Base-by-base conservation (phyloP, 768 basidiomycete species). In the Panaeolus papilionaceus region DNA sequence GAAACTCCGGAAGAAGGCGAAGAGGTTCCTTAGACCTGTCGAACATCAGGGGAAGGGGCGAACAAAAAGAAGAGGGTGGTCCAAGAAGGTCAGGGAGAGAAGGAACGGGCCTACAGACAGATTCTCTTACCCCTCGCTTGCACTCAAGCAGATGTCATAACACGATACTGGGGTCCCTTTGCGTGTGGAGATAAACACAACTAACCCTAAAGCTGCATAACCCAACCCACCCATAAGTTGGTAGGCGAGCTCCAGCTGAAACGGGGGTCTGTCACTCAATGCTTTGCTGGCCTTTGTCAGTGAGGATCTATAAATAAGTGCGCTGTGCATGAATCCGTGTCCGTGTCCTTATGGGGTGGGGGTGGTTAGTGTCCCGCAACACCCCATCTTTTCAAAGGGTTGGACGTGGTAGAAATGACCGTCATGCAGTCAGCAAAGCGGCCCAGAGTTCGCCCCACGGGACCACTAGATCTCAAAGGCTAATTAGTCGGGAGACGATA, bases 401-500 rank as follows among this genome's bases (percentile, higher is more conserved):
- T 26, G 16, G 54, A 28, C 54, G n/a, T 33, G 54, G 54, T 58
- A 37, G 26, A 58, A 58, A 58, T 33, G 26, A n/a, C 28, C 12
- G 54, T 37, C 54, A 58, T 58, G 54, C 28, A 58, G 54, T 51
- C 10, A 26, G 26, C 54, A 58, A 49, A 58, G 54, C 54, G 54
- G 54, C 14, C 54, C 54, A 28, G 54, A 33, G 26, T 58, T 58
- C 6, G 14, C 54, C 54, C 54, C 54, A 58, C 54, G 54, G 54
- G 54, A 58, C 33, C 54, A 58, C 54, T 28, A 58, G 54, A 58
- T 58, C 54, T 37, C 54, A 58, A 58, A 58, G 54, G 54, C 33
- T 58, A 58, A 58, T 28, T 58, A 58, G 54, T 58, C 28, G 54
- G 26, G 54, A 33, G 54, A 16, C 16, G 26, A 33, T 58, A 58